A percentile compares a stretch with the other conserved stretches of the same genome.
phyloP scores from a whole-genome alignment of 257 asterid genomes.

The Solanum piurae region DNA sequence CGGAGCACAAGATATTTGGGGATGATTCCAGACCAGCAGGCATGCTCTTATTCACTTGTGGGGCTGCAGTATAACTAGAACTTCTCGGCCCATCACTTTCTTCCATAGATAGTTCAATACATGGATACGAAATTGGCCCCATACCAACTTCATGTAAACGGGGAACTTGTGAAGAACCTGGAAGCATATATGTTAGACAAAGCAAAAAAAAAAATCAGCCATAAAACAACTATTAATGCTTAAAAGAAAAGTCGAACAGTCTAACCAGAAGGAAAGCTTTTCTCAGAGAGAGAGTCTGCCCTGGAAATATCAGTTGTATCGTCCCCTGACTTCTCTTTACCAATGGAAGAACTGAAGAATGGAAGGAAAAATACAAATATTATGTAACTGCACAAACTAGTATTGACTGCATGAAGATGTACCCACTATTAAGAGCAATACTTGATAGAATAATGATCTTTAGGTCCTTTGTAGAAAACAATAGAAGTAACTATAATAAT shows the following conservation, averaged over 20 bases:
- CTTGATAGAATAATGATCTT: background rate
- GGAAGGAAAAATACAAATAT: slow-evolving; percentile 6
- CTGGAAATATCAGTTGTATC: slow-evolving; percentile 8
- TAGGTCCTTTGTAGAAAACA: background rate
- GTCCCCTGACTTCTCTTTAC: slow-evolving; percentile 19
- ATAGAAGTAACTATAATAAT: background rate
- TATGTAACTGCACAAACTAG: background rate
- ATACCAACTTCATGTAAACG: slow-evolving; percentile 4
- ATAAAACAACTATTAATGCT: background rate
- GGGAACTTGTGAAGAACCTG: slow-evolving; percentile 14
- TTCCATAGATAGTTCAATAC: slow-evolving; percentile 5
- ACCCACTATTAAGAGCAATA: background rate
- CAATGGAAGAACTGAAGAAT: slow-evolving; percentile 4
- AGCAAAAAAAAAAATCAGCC: background rate
- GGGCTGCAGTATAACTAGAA: slow-evolving; percentile 10
- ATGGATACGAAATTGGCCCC: slow-evolving; percentile 13
- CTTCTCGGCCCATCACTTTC: slow-evolving; percentile 20
- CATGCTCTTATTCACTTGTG: slow-evolving; percentile 3
- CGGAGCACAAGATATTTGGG: slow-evolving; percentile 8
- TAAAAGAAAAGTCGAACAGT: background rate
- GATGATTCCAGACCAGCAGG: slow-evolving; percentile 18
- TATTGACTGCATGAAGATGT: background rate
- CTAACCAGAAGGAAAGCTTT: slow-evolving; percentile 19
- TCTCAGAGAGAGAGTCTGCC: background rate
- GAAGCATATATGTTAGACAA: background rate